Percentiles rank a stretch among this genome's conserved stretches.
phyloP scores from a whole-genome alignment of 176 grass and related monocot genomes.

The Oropetium thomaeum region DNA sequence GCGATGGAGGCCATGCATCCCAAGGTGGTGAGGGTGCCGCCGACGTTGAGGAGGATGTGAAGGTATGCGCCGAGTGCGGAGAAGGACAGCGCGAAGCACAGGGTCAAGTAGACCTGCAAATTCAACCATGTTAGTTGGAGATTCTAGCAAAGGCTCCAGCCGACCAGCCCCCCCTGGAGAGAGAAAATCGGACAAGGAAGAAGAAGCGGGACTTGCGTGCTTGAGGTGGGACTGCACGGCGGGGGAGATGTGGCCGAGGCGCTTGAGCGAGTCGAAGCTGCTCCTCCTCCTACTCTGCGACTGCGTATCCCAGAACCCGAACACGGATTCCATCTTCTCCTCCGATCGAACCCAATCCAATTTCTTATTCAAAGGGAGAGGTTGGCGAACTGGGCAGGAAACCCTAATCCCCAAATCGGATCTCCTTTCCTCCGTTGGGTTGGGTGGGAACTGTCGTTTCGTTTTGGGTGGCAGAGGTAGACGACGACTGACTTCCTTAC shows the following conservation, averaged over 20 bases:
- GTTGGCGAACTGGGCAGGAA: too few species aligned
- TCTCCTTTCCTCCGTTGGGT: too few species aligned
- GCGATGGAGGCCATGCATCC: conserved; percentile 51
- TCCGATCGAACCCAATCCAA: neutral
- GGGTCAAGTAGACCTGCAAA: conserved; percentile 66
- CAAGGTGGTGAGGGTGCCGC: conserved; percentile 52
- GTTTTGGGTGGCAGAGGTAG: too few species aligned
- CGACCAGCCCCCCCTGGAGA: too few species aligned
- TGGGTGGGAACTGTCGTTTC: too few species aligned
- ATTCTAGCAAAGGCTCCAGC: neutral
- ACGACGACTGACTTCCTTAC: too few species aligned
- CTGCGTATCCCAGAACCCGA: neutral
- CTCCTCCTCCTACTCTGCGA: neutral
- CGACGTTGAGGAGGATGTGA: conserved; percentile 55
- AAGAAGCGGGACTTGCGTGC: neutral
- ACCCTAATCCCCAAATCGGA: too few species aligned
- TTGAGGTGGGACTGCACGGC: conserved; percentile 33
- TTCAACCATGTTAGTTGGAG: too few species aligned
- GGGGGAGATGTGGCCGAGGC: conserved; percentile 18
- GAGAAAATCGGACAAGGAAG: too few species aligned
- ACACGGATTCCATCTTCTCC: neutral
- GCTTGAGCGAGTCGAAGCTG: conserved; percentile 12
- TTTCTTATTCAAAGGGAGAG: too few species aligned
- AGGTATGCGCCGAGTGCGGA: conserved; percentile 61
- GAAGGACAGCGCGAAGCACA: conserved; percentile 60